phyloP scores from a whole-genome alignment of 2,329 filamentous ascomycete genomes.

The Fusarium bactridioides region DNA sequence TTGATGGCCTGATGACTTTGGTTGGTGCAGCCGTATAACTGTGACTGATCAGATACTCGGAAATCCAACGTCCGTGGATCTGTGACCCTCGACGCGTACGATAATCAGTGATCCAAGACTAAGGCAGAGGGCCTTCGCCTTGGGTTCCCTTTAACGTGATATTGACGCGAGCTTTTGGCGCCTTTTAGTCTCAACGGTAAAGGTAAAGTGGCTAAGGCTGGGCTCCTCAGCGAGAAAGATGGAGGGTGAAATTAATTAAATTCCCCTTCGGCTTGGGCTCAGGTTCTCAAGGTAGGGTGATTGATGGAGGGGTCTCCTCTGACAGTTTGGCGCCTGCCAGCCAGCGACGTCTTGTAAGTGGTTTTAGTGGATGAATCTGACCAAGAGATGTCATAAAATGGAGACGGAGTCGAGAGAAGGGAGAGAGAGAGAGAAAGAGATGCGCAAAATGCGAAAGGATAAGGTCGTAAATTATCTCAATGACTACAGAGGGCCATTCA shows the following conservation, averaged over 20 bases:
- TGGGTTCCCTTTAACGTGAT: not conserved
- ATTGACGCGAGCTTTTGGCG: not conserved
- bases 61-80: not conserved
- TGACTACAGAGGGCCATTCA: not conserved
- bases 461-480: not conserved
- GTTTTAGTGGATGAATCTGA: not conserved
- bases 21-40: conserved; percentile 8
- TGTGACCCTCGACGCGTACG: not conserved
- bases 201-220: not conserved
- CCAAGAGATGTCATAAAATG: not conserved
- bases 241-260: not conserved
- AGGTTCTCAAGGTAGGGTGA: conserved; percentile 26
- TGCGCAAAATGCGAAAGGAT: not conserved
- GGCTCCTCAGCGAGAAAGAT: not conserved
- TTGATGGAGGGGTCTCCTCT: conserved; percentile 33
- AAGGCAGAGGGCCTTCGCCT: not conserved
- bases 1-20: conserved; percentile 8
- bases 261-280: not conserved
- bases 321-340: conserved; percentile 23
- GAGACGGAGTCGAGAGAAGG: not conserved
- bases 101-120: not conserved
- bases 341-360: conserved; percentile 16
- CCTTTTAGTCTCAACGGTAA: not conserved
- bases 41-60: conserved; percentile 17
- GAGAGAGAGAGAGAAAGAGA: not conserved